Percentiles rank a stretch among this genome's conserved stretches.
phyloP scores from a whole-genome alignment of 345 rosid genomes.

The Balakata baccata region DNA sequence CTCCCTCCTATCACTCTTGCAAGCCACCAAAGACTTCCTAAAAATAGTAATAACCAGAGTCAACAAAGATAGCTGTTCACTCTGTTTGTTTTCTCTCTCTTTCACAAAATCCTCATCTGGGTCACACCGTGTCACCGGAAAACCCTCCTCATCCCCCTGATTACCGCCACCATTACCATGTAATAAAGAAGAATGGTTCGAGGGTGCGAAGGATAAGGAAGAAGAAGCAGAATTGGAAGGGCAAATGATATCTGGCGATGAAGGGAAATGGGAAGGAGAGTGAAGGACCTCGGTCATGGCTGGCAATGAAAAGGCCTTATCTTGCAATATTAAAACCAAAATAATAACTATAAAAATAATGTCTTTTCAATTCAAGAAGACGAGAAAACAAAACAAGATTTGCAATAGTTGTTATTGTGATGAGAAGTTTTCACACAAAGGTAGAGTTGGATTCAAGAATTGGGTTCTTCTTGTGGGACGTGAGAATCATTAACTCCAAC shows the following conservation, averaged over 20 bases:
- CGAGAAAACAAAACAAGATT: slow-evolving; percentile 15
- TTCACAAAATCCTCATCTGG: slow-evolving; percentile 21
- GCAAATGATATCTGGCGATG: slow-evolving; percentile 37
- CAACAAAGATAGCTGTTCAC: slow-evolving; percentile 32
- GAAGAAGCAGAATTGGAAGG: slow-evolving; percentile 19
- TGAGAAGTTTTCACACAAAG: background rate
- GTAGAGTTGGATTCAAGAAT: slow-evolving; percentile 47
- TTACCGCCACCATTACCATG: background rate
- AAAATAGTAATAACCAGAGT: slow-evolving; percentile 24
- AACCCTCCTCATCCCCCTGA: slow-evolving; percentile 26
- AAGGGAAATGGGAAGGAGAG: slow-evolving; percentile 51
- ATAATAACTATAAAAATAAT: background rate
- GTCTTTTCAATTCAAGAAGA: slow-evolving; percentile 13
- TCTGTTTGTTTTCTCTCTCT: slow-evolving; percentile 14
- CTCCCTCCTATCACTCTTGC: slow-evolving; percentile 26
- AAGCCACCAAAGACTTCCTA: slow-evolving; percentile 31
- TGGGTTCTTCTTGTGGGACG: slow-evolving; percentile 26
- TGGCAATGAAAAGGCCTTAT: slow-evolving; percentile 28
- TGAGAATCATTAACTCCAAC: slow-evolving; percentile 35
- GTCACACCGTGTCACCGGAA: slow-evolving; percentile 7
- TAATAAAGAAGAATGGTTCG: slow-evolving; percentile 21
- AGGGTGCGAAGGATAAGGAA: slow-evolving; percentile 21
- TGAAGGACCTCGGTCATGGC: slow-evolving; percentile 75
- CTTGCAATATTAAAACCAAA: slow-evolving; percentile 12
- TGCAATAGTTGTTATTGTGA: background rate